Conservation (phyloP, 177 flowering plant species). For the Vitis hybrid region DNA sequence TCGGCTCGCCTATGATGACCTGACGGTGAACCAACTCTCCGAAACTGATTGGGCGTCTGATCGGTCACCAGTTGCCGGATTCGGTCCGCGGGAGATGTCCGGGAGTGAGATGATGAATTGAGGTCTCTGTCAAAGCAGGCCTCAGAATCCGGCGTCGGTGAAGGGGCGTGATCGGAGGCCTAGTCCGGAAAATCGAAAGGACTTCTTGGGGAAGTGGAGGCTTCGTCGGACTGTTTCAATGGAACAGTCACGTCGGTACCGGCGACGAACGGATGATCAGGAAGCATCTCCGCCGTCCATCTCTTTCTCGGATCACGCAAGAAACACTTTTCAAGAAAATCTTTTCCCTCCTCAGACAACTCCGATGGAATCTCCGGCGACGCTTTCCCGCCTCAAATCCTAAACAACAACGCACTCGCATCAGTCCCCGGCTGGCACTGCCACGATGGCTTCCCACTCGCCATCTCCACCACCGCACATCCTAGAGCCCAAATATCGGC, state of each 20-base stretch:
- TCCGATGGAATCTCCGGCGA: slow-evolving; percentile 53
- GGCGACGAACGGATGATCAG: slow-evolving; percentile 61
- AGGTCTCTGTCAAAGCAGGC: slow-evolving; percentile 3
- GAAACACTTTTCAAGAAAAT: slow-evolving; percentile 67
- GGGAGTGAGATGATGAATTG: slow-evolving; percentile 1
- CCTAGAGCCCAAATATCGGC: slow-evolving; percentile 89
- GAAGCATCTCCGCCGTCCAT: slow-evolving; percentile 88
- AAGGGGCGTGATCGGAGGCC: slow-evolving; percentile 18
- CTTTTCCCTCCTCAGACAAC: slow-evolving; percentile 57
- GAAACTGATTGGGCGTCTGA: slow-evolving; percentile 26
- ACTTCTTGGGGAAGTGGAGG: slow-evolving; percentile 51
- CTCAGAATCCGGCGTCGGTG: slow-evolving; percentile 15
- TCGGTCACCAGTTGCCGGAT: slow-evolving; percentile 23
- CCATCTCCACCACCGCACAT: slow-evolving; percentile 80
- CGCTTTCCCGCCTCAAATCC: slow-evolving; percentile 56
- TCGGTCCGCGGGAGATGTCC: slow-evolving; percentile 20
- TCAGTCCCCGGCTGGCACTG: slow-evolving; percentile 27
- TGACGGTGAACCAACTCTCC: slow-evolving; percentile 45
- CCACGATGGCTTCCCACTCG: slow-evolving; percentile 71
- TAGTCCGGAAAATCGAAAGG: slow-evolving; percentile 67
- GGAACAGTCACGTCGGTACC: slow-evolving; percentile 2
- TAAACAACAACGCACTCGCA: slow-evolving; percentile 37
- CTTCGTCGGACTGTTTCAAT: slow-evolving; percentile 1
- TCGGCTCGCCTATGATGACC: slow-evolving; percentile 11
- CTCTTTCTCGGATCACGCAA: slow-evolving; percentile 58